Evolutionary conservation across 108 stramenopile species (phyloP).

Genomic region (Schizochytrium sp.): DNA sequence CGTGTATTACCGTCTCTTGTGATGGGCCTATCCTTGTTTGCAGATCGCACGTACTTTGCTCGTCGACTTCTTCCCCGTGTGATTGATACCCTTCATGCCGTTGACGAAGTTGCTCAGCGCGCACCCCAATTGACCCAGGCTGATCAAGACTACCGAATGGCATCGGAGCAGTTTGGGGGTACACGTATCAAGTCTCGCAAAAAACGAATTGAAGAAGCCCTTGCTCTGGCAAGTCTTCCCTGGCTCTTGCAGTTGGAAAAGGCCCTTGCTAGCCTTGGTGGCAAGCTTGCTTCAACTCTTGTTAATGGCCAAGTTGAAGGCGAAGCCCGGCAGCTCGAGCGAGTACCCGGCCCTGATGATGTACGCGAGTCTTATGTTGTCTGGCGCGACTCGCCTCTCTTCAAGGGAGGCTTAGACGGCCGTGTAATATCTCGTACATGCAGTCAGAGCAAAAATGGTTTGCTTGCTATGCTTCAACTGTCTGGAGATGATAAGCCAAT

Average conservation of each 20-base stretch:
- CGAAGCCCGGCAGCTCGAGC: constrained; percentile 56
- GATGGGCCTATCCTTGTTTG: constrained; percentile 66
- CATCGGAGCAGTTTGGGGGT: constrained; percentile 27
- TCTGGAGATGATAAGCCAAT: not conserved
- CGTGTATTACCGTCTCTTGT: constrained; percentile 63
- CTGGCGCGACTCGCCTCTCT: constrained; percentile 64
- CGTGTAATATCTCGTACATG: constrained; percentile 26
- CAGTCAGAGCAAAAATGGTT: not conserved
- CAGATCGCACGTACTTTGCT: constrained; percentile 64
- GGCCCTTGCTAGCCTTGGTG: constrained; percentile 65
- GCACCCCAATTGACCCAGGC: constrained; percentile 54
- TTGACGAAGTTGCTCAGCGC: constrained; percentile 59
- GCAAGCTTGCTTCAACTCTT: constrained; percentile 64
- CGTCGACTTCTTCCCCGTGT: constrained; percentile 64
- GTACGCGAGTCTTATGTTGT: constrained; percentile 62
- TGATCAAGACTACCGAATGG: constrained; percentile 63
- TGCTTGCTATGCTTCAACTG: constrained; percentile 1
- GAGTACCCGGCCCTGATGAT: constrained; percentile 53
- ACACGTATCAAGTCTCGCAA: constrained; percentile 13
- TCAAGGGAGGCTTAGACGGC: constrained; percentile 66
- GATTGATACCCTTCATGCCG: constrained; percentile 57
- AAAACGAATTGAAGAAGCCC: constrained; percentile 30
- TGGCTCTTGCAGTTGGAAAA: constrained; percentile 68
- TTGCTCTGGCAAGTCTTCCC: constrained; percentile 47
- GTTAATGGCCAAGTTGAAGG: constrained; percentile 62